Evolutionary conservation across 352 stramenopile species (phyloP), one percentile per base, ranked within the genome.

Genomic region (Phytophthora ohioensis): DNA sequence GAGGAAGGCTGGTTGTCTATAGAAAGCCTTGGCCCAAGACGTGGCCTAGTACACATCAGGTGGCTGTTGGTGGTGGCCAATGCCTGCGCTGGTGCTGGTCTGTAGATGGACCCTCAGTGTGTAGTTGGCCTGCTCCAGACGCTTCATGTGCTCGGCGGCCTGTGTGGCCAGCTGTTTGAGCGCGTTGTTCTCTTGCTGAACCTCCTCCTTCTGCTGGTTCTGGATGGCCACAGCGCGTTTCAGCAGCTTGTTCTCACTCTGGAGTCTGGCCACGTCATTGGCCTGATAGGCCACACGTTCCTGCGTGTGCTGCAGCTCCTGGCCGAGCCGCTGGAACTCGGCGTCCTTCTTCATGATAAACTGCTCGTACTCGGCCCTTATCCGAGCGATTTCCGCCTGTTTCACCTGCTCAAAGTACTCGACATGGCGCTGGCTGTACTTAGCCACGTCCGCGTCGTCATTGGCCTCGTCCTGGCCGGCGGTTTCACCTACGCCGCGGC

Each of bases 321-420:
- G 78, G 8, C 78, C 78, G 17, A 85, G 73, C 5, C 80, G 76
- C 67, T 94, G 86, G 48, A 88, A 81, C 48, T 96, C 87, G 35
- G 70, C 70, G 31, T 96, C 89, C 67, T 91, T 92, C 70, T 88
- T 92, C 79, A 95, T 79, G 30, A 92, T 78, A 39, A 90, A 85
- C 67, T 96, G 87, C 66, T 96, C 89, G 57, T 90, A 95, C 71
- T 96, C 89, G 67, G 89, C 63, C 74, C 82, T 82, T 78, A 96
- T 85, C 64, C 89, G 84, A 36, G 78, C 79, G 43, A 93, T 85
- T 57, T 95, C 89, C 35, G 85, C 84, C 59, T 91, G 86, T 64
- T 96, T 94, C 38, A 88, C 75, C 59, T 95, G 87, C 65, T 96
- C 89, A 69, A 96, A 91, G 79, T 91, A 96, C 54, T 95, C 89